Conservation (phyloP, 129 eudicot genomes). For the Artemisia annua region DNA sequence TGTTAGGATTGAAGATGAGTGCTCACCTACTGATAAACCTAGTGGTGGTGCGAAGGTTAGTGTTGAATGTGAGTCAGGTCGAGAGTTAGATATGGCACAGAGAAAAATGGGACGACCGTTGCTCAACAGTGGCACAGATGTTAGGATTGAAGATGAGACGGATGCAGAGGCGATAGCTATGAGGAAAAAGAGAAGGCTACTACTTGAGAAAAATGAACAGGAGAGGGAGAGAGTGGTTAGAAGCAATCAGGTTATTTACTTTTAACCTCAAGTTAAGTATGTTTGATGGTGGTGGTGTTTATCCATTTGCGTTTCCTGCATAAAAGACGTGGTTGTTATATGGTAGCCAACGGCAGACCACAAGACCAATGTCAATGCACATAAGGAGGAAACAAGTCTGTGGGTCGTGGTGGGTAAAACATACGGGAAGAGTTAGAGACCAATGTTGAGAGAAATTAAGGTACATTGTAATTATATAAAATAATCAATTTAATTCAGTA, state of each 20-base stretch:
- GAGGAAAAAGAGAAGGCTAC: conserved; percentile 13
- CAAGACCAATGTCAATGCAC: too few species aligned
- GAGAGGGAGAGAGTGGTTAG: conserved; percentile 6
- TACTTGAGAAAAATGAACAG: neutral
- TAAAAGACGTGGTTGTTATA: neutral
- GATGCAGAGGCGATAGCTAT: neutral
- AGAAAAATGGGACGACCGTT: neutral
- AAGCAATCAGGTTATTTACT: conserved; percentile 27
- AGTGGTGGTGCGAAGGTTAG: conserved; percentile 5
- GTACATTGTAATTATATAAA: too few species aligned
- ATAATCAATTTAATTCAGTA: too few species aligned
- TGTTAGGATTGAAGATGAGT: neutral
- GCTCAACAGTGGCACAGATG: neutral
- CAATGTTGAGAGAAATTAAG: neutral
- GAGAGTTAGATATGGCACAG: neutral
- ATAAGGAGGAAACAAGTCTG: neutral
- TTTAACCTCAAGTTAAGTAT: conserved; percentile 13
- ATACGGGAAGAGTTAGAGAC: neutral
- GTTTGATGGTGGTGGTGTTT: conserved; percentile 1
- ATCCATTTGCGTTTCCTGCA: neutral
- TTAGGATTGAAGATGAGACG: neutral
- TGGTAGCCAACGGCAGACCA: neutral
- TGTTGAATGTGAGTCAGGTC: neutral
- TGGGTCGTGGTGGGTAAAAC: neutral
- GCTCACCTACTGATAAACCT: neutral